Base-by-base conservation (phyloP, 164 flowering plant genomes). In the Protea cynaroides region DNA sequence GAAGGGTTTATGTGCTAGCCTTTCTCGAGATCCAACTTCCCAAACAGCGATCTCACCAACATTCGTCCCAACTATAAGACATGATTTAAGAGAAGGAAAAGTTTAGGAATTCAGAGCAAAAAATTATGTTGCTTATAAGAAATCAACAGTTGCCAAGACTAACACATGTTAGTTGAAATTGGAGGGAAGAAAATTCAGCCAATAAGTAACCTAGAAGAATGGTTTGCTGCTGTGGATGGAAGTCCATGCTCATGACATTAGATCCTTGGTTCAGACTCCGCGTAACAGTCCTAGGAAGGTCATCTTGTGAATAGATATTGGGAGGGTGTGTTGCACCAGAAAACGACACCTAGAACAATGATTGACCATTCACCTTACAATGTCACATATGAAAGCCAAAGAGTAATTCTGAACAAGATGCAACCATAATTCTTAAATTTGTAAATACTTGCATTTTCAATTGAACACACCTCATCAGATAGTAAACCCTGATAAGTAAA, bases 181-280 rank as follows among this genome's bases (percentile, higher is more conserved):
- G 40, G 19, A 29, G 4, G 3, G 19, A 9, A 9, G 19, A 19
- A 43, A 22, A 50, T 40, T 18, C n/a, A n/a, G 14, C 52, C 38
- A 23, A 47, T 17, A 36, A 67, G 17, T 10, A 58, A 89, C 96
- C 96, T 75, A 89, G 69, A 69, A 89, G 90, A 63, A 85, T 59
- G 19, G 84, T 85, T 60, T 85, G 96, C 46, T 84, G 89, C 12
- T 70, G 78, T 6, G 93, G 96, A 75, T 89, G 96, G 70, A 89
- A 89, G 74, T 89, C 96, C 96, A 89, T 83, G 88, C 89, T 85
- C 81, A 72, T 86, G 34, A 81, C 84, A 78, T 53, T 75, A 3
- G 96, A 83, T 23, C 91, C 91, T 68, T 84, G 89, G 77, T 70
- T 80, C 19, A 89, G 77, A 38, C 74, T 66, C 49, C 86, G 75